Conservation (phyloP, 257 asterid genomes). For the Fraxinus anomala region DNA sequence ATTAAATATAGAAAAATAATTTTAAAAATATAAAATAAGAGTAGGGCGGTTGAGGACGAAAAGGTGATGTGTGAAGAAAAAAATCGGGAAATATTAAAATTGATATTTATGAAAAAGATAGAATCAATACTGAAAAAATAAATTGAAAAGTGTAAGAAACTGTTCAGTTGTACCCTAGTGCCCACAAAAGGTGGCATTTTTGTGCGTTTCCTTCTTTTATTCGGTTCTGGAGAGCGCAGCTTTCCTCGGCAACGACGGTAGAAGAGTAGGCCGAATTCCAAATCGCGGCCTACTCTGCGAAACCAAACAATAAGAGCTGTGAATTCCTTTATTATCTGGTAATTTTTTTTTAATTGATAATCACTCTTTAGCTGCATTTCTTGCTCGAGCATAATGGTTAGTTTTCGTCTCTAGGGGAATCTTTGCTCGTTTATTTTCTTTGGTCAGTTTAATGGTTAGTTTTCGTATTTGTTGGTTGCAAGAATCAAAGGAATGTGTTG, state of each 20-base stretch:
- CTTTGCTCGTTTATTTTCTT: not conserved
- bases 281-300: not conserved
- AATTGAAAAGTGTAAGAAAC: too few relatives aligned
- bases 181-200: not conserved
- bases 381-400: not conserved
- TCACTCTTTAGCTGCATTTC: constrained; percentile 7
- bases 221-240: not conserved
- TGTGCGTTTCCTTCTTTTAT: not conserved
- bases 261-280: not conserved
- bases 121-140: too few relatives aligned
- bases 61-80: not conserved
- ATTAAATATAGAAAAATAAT: too few relatives aligned
- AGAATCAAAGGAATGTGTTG: not conserved
- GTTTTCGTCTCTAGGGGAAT: not conserved
- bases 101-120: too few relatives aligned
- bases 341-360: not conserved
- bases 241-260: not conserved
- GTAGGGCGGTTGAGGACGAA: too few relatives aligned
- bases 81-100: too few relatives aligned
- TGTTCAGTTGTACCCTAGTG: not conserved
- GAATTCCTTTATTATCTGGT: not conserved
- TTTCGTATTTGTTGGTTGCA: not conserved
- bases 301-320: not conserved
- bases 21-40: too few relatives aligned
- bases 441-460: not conserved